These are phyloP conservation scores for Margaritispora aquatica DNA, from an alignment of 495 filamentous ascomycete genomes.

Conservation along the genomic window DNA sequence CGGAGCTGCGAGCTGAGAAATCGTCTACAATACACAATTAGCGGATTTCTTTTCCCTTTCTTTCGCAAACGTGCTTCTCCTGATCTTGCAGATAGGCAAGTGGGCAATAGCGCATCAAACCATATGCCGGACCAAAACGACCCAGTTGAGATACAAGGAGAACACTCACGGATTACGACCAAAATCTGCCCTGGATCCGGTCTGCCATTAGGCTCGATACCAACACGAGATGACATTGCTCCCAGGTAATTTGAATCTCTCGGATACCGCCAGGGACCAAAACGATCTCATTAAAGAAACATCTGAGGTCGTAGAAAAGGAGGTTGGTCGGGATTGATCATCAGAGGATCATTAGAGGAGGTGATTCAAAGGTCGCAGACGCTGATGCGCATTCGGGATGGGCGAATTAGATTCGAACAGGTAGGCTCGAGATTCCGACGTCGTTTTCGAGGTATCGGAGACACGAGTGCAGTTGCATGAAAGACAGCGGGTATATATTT, in stretches of 20 bases:
- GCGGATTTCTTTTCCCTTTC: neutral
- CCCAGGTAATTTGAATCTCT: conserved; percentile 5
- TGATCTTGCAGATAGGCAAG: neutral
- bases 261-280: conserved; percentile 10
- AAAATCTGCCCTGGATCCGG: conserved; percentile 64
- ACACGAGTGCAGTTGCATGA: conserved; percentile 15
- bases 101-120: too few species aligned
- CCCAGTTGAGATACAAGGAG: too few species aligned
- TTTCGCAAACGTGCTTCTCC: too few species aligned
- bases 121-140: too few species aligned
- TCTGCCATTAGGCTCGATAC: conserved; percentile 26
- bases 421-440: conserved; percentile 1
- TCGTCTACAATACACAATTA: conserved; percentile 50
- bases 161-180: conserved; percentile 69
- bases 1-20: conserved; percentile 81
- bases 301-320: conserved; percentile 10
- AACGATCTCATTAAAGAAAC: conserved; percentile 7
- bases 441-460: conserved; percentile 15
- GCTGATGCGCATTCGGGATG: neutral
- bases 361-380: neutral
- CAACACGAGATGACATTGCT: conserved; percentile 39
- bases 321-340: neutral
- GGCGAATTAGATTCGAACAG: conserved; percentile 4
- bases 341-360: neutral
- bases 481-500: conserved; percentile 15